Percentiles rank a stretch among this genome's conserved stretches.
phyloP scores from a whole-genome alignment of 257 asterid genomes.

The Cruciata laevipes region DNA sequence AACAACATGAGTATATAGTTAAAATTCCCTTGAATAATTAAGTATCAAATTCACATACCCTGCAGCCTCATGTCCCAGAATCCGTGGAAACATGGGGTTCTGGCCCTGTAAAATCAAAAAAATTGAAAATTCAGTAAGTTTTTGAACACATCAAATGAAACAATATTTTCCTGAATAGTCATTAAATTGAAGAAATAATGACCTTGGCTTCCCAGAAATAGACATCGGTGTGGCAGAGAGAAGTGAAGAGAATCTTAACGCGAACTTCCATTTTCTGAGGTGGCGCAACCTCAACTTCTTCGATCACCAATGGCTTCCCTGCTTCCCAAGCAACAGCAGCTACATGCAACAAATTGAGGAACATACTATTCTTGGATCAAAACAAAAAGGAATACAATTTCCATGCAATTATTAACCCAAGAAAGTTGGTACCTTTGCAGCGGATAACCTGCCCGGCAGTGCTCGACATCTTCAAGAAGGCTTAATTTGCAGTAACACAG shows the following conservation, averaged over 20 bases:
- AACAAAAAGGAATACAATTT: too few relatives aligned
- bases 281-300: slow-evolving; percentile 88
- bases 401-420: too few relatives aligned
- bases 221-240: slow-evolving; percentile 90
- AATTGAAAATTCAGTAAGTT: not conserved
- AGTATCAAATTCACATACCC: slow-evolving; percentile 27
- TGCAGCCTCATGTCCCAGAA: slow-evolving; percentile 78
- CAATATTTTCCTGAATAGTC: too few relatives aligned
- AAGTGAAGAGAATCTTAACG: slow-evolving; percentile 64
- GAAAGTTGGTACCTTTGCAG: too few relatives aligned
- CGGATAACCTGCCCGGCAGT: too few relatives aligned
- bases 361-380: too few relatives aligned
- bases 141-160: not conserved
- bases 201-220: slow-evolving; percentile 93
- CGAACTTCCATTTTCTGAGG: slow-evolving; percentile 94
- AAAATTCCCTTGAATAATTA: too few relatives aligned
- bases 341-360: slow-evolving; percentile 9
- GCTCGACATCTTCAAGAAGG: too few relatives aligned
- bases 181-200: not conserved
- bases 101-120: slow-evolving; percentile 37
- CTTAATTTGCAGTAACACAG: too few relatives aligned
- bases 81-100: slow-evolving; percentile 63
- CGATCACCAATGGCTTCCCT: slow-evolving; percentile 80
- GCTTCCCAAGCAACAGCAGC: slow-evolving; percentile 98
- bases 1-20: too few relatives aligned